phyloP scores from a whole-genome alignment of 805 yeast genomes.

The Starmerella cellae region DNA sequence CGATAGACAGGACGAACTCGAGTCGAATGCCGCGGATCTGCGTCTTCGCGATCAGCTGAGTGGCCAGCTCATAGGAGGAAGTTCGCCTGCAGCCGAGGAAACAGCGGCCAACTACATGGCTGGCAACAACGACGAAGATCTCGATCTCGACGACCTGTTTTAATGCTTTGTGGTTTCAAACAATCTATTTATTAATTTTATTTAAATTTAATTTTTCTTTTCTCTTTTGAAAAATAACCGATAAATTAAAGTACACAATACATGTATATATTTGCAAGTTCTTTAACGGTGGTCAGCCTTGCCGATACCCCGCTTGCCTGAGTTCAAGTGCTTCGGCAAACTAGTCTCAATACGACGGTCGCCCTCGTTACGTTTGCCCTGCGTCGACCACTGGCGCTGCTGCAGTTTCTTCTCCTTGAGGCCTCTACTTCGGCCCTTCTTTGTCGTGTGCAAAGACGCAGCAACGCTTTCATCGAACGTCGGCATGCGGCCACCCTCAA shows the following conservation, averaged over 20 bases:
- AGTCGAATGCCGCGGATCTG: conserved; percentile 15
- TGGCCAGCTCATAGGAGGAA: background rate
- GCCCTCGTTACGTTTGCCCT: conserved; percentile 88
- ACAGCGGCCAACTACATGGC: background rate
- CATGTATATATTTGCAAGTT: no score
- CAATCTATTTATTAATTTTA: no score
- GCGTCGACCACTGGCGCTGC: conserved; percentile 86
- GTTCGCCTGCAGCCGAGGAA: background rate
- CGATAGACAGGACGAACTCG: background rate
- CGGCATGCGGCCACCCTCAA: conserved; percentile 33
- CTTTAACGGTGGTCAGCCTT: conserved; percentile 76
- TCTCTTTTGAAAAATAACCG: no score
- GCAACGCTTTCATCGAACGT: conserved; percentile 71
- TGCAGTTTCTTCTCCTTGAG: conserved; percentile 77
- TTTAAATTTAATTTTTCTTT: no score
- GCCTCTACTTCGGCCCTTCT: conserved; percentile 62
- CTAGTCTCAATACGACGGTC: conserved; percentile 81
- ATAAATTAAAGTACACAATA: no score
- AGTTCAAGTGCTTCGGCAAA: conserved; percentile 83
- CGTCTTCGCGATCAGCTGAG: background rate
- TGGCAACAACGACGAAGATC: background rate
- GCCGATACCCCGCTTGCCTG: conserved; percentile 96
- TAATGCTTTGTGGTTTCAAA: no score
- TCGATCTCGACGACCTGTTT: conserved; percentile 22
- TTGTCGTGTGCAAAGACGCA: conserved; percentile 26